Conservation (phyloP, 495 filamentous ascomycete species). For the Lepidopterella palustris region DNA sequence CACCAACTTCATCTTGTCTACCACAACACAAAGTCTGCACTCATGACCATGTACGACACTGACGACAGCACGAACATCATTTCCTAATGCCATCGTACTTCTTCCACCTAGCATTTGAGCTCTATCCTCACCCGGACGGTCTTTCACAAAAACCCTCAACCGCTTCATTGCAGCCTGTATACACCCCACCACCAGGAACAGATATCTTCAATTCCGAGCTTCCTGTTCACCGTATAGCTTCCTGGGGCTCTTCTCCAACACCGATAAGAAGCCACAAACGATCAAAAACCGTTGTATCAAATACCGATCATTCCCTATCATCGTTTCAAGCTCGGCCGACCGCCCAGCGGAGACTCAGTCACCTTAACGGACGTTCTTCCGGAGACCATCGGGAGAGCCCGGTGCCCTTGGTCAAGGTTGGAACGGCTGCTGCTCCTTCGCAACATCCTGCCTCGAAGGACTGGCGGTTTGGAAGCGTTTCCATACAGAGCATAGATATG, state of each 20-base stretch:
- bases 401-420: slow-evolving; percentile 17
- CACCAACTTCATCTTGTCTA: not conserved
- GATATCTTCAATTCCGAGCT: slow-evolving; percentile 45
- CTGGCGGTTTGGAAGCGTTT: slow-evolving; percentile 57
- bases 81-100: slow-evolving; percentile 72
- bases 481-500: slow-evolving; percentile 58
- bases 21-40: not conserved
- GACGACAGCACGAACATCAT: not conserved
- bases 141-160: not conserved
- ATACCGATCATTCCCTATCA: slow-evolving; percentile 10
- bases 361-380: slow-evolving; percentile 15
- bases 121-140: slow-evolving; percentile 45
- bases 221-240: slow-evolving; percentile 36
- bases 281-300: slow-evolving; percentile 14
- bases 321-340: slow-evolving; percentile 4
- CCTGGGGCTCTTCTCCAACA: slow-evolving; percentile 26
- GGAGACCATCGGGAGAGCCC: slow-evolving; percentile 24
- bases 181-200: slow-evolving; percentile 39
- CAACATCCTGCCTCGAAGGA: slow-evolving; percentile 41
- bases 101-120: slow-evolving; percentile 85
- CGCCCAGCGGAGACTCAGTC: slow-evolving; percentile 12
- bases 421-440: slow-evolving; percentile 6
- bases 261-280: slow-evolving; percentile 4
- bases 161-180: slow-evolving; percentile 40
- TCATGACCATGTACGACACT: slow-evolving; percentile 2